Evolutionary conservation across 495 filamentous ascomycete genomes (phyloP).

Genomic region (Talaromyces proteolyticus): DNA sequence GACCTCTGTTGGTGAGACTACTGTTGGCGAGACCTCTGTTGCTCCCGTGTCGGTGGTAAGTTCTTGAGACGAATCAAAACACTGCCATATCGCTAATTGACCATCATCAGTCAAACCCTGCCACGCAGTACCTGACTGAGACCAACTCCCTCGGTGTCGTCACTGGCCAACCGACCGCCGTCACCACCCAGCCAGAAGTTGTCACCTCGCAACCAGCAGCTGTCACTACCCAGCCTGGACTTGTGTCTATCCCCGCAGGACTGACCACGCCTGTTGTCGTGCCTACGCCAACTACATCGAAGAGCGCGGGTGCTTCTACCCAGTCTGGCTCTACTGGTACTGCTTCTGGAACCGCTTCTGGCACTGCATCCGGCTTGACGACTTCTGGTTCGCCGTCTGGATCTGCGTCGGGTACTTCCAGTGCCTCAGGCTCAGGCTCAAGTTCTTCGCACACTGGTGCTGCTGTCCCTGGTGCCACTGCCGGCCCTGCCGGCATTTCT

Average conservation of each 20-base stretch:
- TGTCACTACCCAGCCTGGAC: slow-evolving; percentile 35
- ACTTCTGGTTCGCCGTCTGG: slow-evolving; percentile 23
- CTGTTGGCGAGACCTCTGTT: not conserved
- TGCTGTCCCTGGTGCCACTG: slow-evolving; percentile 31
- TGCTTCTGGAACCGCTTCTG: no score
- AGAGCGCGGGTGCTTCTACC: slow-evolving; percentile 12
- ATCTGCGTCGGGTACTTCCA: slow-evolving; percentile 27
- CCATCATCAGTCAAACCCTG: slow-evolving; percentile 27
- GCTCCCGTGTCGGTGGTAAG: slow-evolving; percentile 4
- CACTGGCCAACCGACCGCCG: slow-evolving; percentile 39
- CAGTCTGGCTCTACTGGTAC: slow-evolving; percentile 7
- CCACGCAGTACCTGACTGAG: slow-evolving; percentile 36
- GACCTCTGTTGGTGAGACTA: slow-evolving; percentile 16
- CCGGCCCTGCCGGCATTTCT: slow-evolving; percentile 28
- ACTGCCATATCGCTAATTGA: not conserved
- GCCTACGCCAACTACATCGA: slow-evolving; percentile 4
- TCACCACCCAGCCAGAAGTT: slow-evolving; percentile 27
- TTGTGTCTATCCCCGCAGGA: slow-evolving; percentile 45
- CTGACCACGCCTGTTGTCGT: slow-evolving; percentile 16
- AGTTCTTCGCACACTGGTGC: slow-evolving; percentile 36
- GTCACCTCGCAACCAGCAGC: slow-evolving; percentile 36
- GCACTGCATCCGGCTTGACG: slow-evolving; percentile 12
- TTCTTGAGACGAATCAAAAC: not conserved
- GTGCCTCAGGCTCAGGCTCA: slow-evolving; percentile 28
- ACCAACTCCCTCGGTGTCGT: slow-evolving; percentile 53